Conservation (phyloP, 139 green algal genomes). For the Eudorina sp. region DNA sequence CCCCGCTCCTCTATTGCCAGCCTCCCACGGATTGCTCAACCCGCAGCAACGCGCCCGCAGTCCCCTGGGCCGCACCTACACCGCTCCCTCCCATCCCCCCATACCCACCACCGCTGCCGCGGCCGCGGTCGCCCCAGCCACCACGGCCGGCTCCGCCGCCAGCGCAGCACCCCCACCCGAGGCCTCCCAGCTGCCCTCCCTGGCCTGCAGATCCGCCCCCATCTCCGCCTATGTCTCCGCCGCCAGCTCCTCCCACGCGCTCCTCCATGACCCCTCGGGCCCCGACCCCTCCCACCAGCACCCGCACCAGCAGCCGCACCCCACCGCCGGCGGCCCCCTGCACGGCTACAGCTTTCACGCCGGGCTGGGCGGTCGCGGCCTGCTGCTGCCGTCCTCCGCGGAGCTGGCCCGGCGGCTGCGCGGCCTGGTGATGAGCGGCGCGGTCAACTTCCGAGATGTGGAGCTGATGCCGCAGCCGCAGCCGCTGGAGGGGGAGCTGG, state of each 20-base stretch:
- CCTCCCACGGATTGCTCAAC: not conserved
- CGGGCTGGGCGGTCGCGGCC: not conserved
- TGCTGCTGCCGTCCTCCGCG: not conserved
- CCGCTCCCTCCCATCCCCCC: not conserved
- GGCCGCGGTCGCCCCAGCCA: too few species aligned
- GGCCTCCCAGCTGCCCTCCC: not conserved
- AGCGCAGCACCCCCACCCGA: not conserved
- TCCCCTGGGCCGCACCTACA: not conserved
- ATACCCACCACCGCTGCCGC: too few species aligned
- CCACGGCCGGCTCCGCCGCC: too few species aligned
- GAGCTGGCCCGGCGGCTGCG: constrained; percentile 1
- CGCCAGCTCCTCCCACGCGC: not conserved
- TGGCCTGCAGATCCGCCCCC: constrained; percentile 9
- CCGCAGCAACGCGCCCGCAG: not conserved
- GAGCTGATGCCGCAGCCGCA: not conserved
- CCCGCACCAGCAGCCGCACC: too few species aligned
- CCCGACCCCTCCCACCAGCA: not conserved
- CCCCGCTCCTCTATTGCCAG: not conserved
- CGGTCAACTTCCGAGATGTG: constrained; percentile 43
- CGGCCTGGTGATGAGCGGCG: not conserved
- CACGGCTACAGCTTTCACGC: not conserved
- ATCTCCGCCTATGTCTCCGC: not conserved
- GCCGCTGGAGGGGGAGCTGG: not conserved
- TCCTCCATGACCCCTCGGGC: not conserved
- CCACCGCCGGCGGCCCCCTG: too few species aligned